Evolutionary conservation across 441 rosid genomes (phyloP), one percentile per base, ranked within the genome.

Genomic region (Pelargonium citronellum): DNA sequence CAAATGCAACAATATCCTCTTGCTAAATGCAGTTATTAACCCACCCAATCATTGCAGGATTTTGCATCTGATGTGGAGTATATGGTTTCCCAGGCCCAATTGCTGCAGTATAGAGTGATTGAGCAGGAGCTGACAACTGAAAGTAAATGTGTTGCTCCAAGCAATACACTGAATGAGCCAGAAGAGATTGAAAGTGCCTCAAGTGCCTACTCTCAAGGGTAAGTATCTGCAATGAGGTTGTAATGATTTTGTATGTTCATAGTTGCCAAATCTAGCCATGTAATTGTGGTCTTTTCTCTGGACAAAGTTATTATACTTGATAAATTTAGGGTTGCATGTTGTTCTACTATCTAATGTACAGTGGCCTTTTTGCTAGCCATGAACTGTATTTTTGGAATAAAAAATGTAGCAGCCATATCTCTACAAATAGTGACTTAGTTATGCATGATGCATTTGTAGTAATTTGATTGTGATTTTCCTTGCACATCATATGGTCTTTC

Each of bases 171-270:
- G 61, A 74, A 77, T 75, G 86, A 81, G 63, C 79, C 68, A 61
- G 75, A 67, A 47, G 73, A 81, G 0, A 72, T 69, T 8, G 75
- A 75, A 67, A 74, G 72, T 61, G 85, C 77, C 49, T 85, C 91
- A 70, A 81, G 75, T 76, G 79, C 74, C 46, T 85, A 76, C 72
- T 84, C 89, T 72, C 84, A 87, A 81, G 85, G 88, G 91, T 87
- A 74, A 72, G 80, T 61, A 67, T 64, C 71, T 61, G 44, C 44
- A 34, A 15, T 51, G 46, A n/a, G n/a, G 57, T 69, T 11, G 49
- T 13, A 12, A 24, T 41, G 64, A 47, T 20, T 65, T 49, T 43
- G 61, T 60, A 27, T 27, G 30, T 73, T 10, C 12, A 39, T 69
- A 57, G 20, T 47, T 63, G 64, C 10, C 62, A 34, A 67, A 55